phyloP scores from a whole-genome alignment of 345 rosid genomes.

The Salix purpurea region DNA sequence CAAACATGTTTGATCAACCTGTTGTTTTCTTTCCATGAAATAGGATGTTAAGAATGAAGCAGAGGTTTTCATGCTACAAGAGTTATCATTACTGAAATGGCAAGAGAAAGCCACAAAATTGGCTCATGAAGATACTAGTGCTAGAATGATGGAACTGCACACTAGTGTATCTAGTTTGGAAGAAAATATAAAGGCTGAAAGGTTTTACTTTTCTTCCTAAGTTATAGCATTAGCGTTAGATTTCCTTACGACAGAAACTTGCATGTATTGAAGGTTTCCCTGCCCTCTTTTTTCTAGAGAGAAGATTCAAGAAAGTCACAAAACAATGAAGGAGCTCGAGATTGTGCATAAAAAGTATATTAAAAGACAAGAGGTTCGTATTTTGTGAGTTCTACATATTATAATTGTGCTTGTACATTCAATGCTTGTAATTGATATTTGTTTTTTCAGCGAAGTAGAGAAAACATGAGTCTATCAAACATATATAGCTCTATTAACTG shows the following conservation, averaged over 20 bases:
- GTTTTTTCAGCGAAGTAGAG: background rate
- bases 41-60: slow-evolving; percentile 93
- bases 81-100: slow-evolving; percentile 79
- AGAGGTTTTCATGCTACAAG: slow-evolving; percentile 90
- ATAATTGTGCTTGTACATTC: slow-evolving; percentile 3
- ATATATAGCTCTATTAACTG: too few relatives aligned
- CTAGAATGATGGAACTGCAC: slow-evolving; percentile 54
- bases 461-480: background rate
- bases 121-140: slow-evolving; percentile 63
- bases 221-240: background rate
- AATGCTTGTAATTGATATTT: background rate
- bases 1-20: slow-evolving; percentile 5
- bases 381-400: slow-evolving; percentile 13
- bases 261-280: background rate
- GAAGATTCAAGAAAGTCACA: slow-evolving; percentile 64
- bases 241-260: background rate
- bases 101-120: slow-evolving; percentile 84
- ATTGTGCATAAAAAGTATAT: slow-evolving; percentile 59
- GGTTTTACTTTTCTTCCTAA: slow-evolving; percentile 29
- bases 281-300: slow-evolving; percentile 40
- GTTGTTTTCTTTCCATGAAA: slow-evolving; percentile 24
- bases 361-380: slow-evolving; percentile 79
- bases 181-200: slow-evolving; percentile 60
- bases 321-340: slow-evolving; percentile 70
- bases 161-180: slow-evolving; percentile 56